Conservation (phyloP, 805 yeast species). For the Nakazawaea sp. region DNA sequence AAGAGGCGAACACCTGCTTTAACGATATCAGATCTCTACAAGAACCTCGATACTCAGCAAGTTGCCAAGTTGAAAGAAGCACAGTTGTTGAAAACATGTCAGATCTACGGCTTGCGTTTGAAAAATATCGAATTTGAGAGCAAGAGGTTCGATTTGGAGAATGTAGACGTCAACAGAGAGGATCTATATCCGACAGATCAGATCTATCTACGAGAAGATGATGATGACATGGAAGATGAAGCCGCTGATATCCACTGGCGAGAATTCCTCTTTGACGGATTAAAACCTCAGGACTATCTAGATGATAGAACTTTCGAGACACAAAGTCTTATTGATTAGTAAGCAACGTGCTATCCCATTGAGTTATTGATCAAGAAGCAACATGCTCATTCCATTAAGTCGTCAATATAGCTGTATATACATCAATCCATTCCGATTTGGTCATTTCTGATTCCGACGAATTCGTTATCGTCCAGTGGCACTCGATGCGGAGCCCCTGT, state of each 20-base stretch:
- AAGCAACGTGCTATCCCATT: too few species aligned
- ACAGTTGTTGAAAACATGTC: conserved; percentile 6
- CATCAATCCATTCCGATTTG: too few species aligned
- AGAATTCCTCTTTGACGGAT: background rate
- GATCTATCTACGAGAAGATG: conserved; percentile 1
- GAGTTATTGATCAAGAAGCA: too few species aligned
- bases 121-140: conserved; percentile 6
- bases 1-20: background rate
- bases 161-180: conserved; percentile 9
- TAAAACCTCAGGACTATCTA: background rate
- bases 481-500: background rate
- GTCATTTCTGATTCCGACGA: background rate
- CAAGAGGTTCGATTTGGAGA: conserved; percentile 11
- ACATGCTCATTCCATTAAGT: too few species aligned
- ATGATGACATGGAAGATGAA: background rate
- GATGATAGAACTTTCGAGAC: background rate
- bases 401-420: too few species aligned
- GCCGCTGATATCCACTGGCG: conserved; percentile 5
- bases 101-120: conserved; percentile 1
- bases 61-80: conserved; percentile 6
- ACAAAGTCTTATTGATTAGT: too few species aligned
- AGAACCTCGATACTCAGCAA: background rate
- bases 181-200: conserved; percentile 9
- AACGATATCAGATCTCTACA: background rate
- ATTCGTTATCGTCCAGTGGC: background rate